Evolutionary conservation across 1,284 basidiomycete genomes (phyloP).

Genomic region (Stygiomarasmius scandens): DNA sequence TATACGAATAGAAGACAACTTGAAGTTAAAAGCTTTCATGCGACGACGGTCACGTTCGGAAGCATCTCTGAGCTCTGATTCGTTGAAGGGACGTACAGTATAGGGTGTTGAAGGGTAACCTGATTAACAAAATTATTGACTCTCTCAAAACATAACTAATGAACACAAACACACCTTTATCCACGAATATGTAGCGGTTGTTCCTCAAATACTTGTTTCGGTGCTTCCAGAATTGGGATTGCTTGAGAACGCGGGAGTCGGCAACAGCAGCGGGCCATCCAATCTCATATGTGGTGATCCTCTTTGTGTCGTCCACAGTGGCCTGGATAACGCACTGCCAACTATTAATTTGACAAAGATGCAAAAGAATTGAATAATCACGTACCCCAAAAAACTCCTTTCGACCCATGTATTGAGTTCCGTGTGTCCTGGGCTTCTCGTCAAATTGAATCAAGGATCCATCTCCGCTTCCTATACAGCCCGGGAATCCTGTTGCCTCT

Average conservation of each 20-base stretch:
- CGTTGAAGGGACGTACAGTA: slow-evolving; percentile 7
- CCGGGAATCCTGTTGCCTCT: slow-evolving; percentile 22
- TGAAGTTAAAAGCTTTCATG: slow-evolving; percentile 10
- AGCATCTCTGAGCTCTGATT: neutral
- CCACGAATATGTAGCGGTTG: slow-evolving; percentile 2
- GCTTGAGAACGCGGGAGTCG: slow-evolving; percentile 28
- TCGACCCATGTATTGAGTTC: slow-evolving; percentile 2
- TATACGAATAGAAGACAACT: slow-evolving; percentile 7
- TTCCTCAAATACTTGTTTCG: slow-evolving; percentile 22
- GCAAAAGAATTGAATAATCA: neutral
- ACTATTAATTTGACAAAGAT: neutral
- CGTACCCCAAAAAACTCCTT: slow-evolving; percentile 11
- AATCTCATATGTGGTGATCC: slow-evolving; percentile 28
- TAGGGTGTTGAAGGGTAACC: neutral
- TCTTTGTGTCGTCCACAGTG: slow-evolving; percentile 24
- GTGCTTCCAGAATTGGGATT: slow-evolving; percentile 27
- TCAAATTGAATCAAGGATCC: slow-evolving; percentile 23
- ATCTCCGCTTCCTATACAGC: slow-evolving; percentile 27
- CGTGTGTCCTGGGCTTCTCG: slow-evolving; percentile 15
- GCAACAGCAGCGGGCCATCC: slow-evolving; percentile 32
- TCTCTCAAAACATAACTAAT: neutral
- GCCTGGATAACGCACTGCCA: slow-evolving; percentile 28
- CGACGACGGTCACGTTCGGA: neutral
- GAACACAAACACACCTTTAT: slow-evolving; percentile 8
- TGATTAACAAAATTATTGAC: no score